A percentile compares a stretch with the other conserved stretches of the same genome.
phyloP scores from a whole-genome alignment of 345 rosid species.

The thale cress (Arabidopsis thaliana) region TAIR10.1 NC_003071.7:17605501-17606000 shows the following conservation, averaged over 20 bases:
- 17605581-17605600: conserved; percentile 64
- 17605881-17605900: conserved; percentile 72
- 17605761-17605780: conserved; percentile 61
- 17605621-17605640: conserved; percentile 80
- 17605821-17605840: conserved; percentile 87
- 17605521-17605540: conserved; percentile 73
- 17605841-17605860: conserved; percentile 85
- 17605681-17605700: conserved; percentile 78
- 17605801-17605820: conserved; percentile 94
- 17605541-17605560: conserved; percentile 68
- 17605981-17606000: conserved; percentile 69
- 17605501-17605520: conserved; percentile 83
- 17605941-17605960: conserved; percentile 90
- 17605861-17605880: conserved; percentile 80
- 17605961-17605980: conserved; percentile 69
- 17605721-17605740: conserved; percentile 75
- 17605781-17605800: conserved; percentile 67
- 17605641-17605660: conserved; percentile 76
- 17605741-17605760: conserved; percentile 82
- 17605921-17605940: conserved; percentile 93
- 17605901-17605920: conserved; percentile 96
- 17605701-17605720: conserved; percentile 56
- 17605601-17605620: conserved; percentile 74
- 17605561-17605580: conserved; percentile 57
- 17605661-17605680: conserved; percentile 79